Evolutionary conservation across 2,329 filamentous ascomycete species (phyloP), one percentile per base, ranked within the genome.

Genomic region (Fusarium drepaniforme): DNA sequence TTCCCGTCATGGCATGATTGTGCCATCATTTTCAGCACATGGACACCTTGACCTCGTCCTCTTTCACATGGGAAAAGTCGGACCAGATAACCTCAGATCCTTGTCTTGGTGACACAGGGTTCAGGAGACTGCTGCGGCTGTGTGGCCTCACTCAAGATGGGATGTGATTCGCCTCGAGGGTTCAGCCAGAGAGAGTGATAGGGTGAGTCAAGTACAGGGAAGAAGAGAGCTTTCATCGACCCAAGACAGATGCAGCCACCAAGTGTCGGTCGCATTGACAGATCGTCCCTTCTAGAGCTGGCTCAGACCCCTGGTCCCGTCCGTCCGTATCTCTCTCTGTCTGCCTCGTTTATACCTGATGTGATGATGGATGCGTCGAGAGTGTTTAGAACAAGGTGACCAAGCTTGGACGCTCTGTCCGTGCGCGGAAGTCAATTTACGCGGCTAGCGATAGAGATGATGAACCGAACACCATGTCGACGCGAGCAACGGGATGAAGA

Each of bases 351-450:
- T 25, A 23, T 33, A 25, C 40, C 33, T 57, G 59, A 53, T 42
- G 33, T 37, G 49, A 67, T 61, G 46, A 67, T 58, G 56, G 51
- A 68, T 65, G 56, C 35, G 25, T 60, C 23, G 33, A 62, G 51
- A 58, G 51, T 33, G 35, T 28, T 58, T 63, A 33, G 33, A 67
- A 65, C 63, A 63, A 66, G 53, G 53, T 40, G 51, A 62, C 33
- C 51, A 44, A 65, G 67, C 44, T 63, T 66, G 63, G 57, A 42
- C 62, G 38, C 13, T 44, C 59, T 62, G 75, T 73, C 75, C 56
- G 75, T 77, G 75, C 75, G 73, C 73, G 67, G 69, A 77, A 75
- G 59, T 76, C 70, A 75, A 75, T 75, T 77, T 75, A 63, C 65
- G 70, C 64, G 62, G 23, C 49, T 38, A 64, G 37, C n/a, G 53